Evolutionary conservation across 2,329 filamentous ascomycete species (phyloP).

Genomic region (Xylariaceae sp.): DNA sequence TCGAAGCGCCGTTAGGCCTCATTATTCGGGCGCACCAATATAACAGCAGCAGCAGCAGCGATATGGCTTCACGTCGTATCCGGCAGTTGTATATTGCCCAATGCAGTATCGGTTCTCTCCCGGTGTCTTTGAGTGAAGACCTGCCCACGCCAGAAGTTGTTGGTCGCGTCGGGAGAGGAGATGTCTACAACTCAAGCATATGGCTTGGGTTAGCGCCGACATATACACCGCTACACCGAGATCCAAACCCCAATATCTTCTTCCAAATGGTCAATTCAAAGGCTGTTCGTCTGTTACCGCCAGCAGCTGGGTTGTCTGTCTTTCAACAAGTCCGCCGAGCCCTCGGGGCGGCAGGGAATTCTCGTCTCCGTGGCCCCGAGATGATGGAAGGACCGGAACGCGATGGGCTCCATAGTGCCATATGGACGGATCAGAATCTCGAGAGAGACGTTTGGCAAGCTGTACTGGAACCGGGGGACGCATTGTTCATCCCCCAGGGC

Average conservation of each 20-base stretch:
- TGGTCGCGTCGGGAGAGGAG: slow-evolving; percentile 60
- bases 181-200: slow-evolving; percentile 80
- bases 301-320: slow-evolving; percentile 55
- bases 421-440: slow-evolving; percentile 54
- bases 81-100: slow-evolving; percentile 79
- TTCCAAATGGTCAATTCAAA: slow-evolving; percentile 75
- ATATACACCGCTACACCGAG: slow-evolving; percentile 83
- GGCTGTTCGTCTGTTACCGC: slow-evolving; percentile 63
- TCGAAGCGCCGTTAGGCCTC: slow-evolving; percentile 58
- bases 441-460: slow-evolving; percentile 44
- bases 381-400: slow-evolving; percentile 87
- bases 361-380: slow-evolving; percentile 65
- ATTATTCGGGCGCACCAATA: slow-evolving; percentile 54
- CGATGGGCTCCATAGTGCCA: slow-evolving; percentile 55
- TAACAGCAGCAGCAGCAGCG: slow-evolving; percentile 32
- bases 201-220: slow-evolving; percentile 87
- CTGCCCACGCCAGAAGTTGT: slow-evolving; percentile 65
- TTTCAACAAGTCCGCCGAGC: slow-evolving; percentile 50
- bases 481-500: slow-evolving; percentile 71
- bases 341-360: slow-evolving; percentile 37
- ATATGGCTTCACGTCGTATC: slow-evolving; percentile 11
- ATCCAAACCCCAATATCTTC: slow-evolving; percentile 92
- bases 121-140: slow-evolving; percentile 55
- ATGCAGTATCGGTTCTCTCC: slow-evolving; percentile 65
- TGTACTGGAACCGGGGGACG: slow-evolving; percentile 59